Evolutionary conservation across 2,329 filamentous ascomycete genomes (phyloP), one percentile per base, ranked within the genome.

Genomic region (Colletotrichum shisoi): DNA sequence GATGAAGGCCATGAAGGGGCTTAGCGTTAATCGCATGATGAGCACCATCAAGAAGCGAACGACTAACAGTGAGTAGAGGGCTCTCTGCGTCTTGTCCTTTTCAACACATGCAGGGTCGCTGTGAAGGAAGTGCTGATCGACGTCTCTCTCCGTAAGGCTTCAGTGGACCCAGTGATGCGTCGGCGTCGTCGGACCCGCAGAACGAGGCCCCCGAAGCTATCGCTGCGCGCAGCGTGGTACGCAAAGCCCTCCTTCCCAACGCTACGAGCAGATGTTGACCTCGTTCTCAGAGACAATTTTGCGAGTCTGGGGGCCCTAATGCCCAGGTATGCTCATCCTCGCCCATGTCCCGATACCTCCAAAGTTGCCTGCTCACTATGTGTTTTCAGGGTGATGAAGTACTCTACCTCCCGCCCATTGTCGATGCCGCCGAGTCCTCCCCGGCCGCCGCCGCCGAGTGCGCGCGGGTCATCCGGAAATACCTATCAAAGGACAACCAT

Each of bases 401-500:
- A 70, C 89, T 97, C 67, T 92, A 94, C 75, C 90, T 98, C 42
- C 95, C 95, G 9, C 87, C 90, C 67, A 97, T 99, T 71, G 95
- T 99, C 81, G 95, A 98, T 75, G 88, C 91, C 59, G 94, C 94
- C 82, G 95, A 98, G 78, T 97, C 94, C 34, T 96, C 92, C 53
- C 94, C 95, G 9, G 82, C 84, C 53, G 95, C 95, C 6, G 94
- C 94, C 27, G 88, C 89, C 70, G 91, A 94, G 73, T 92, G 92
- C 72, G 93, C 93, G 57, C 82, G 87, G 71, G 83, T 91, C 71
- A 92, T 98, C 75, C 91, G 92, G 76, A 94, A 92, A 77, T 94
- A 90, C 76, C 82, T 99, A 67, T 85, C 87, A 72, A 90, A 89
- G 71, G 91, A 94, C 52, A 88, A 92, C 78, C 87, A 79, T 72